Base-by-base conservation (phyloP, 2,329 filamentous ascomycete genomes). In the Fonsecaea erecta region DNA sequence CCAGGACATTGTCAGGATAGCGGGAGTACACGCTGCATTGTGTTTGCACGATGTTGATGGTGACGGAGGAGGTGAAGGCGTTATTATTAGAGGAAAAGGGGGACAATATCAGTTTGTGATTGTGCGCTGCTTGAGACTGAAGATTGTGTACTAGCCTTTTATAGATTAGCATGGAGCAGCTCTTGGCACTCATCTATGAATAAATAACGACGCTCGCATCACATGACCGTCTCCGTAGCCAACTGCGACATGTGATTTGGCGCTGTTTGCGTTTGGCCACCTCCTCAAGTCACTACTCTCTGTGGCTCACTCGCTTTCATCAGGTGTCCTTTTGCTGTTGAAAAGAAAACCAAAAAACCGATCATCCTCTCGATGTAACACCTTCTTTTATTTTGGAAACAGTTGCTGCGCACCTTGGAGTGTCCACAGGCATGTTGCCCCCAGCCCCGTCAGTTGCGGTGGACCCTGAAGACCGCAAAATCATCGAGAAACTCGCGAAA, bases 401-500 rank as follows among this genome's bases (percentile, higher is more conserved):
- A 37, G 9, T 16, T 8, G n/a, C 18, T 32, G 28, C 24, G 18
- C 14, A 53, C 58, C 26, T 34, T 28, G 18, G 26, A 43, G 16
- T 14, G 34, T 2, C 40, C 51, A 53, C 14, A 28, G 54, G 21
- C 57, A 62, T 59, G 62, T 30, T 59, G 53, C 34, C 54, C 5
- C 40, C 48, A 35, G 51, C 16, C 24, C 16, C 9, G 26, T 35
- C 52, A 12, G 51, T 35, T 30, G 51, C 56, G 12, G 53, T 71
- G n/a, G 60, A 71, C 24, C 66, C 64, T 16, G 69, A 71, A 32
- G 71, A 72, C 62, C 62, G 62, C 18, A 63, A 70, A 26, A 59
- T 72, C 24, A 52, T 70, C 28, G 70, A 67, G 32, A 63, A 68
- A 35, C 54, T 72, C 40, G 71, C 71, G 24, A 70, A 67, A 58